Evolutionary conservation across 2,329 filamentous ascomycete species (phyloP).

Genomic region (Boeremia lycopersici): DNA sequence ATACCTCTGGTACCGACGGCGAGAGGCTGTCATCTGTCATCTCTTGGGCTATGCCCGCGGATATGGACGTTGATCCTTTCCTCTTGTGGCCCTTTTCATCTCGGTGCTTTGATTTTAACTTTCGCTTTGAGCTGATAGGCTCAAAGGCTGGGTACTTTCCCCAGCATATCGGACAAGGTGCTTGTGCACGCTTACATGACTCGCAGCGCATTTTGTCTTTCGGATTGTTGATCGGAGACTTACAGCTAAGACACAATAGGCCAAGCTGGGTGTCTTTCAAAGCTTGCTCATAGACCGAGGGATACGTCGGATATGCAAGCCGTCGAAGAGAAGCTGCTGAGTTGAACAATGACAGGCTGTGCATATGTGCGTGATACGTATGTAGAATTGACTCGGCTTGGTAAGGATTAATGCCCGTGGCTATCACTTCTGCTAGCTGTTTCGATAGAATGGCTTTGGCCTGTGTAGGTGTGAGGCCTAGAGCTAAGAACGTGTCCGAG

Average conservation of each 20-base stretch:
- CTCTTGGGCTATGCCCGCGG: constrained; percentile 13
- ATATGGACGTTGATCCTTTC: constrained; percentile 36
- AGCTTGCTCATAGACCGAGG: constrained; percentile 62
- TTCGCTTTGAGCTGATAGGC: constrained; percentile 38
- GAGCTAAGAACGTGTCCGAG: constrained; percentile 46
- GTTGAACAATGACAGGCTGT: constrained; percentile 54
- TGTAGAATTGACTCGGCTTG: constrained; percentile 63
- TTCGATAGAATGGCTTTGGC: constrained; percentile 50
- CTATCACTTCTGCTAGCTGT: constrained; percentile 49
- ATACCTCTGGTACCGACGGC: constrained; percentile 30
- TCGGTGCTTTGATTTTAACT: constrained; percentile 20
- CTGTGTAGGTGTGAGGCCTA: constrained; percentile 48
- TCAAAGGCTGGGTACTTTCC: constrained; percentile 51
- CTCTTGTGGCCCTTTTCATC: constrained; percentile 31
- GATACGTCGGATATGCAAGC: constrained; percentile 60
- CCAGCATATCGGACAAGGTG: constrained; percentile 53
- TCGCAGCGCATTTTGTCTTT: constrained; percentile 59
- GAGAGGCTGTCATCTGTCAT: constrained; percentile 26
- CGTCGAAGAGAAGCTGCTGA: constrained; percentile 63
- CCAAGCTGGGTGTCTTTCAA: constrained; percentile 61
- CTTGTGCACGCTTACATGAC: constrained; percentile 54
- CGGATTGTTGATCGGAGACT: constrained; percentile 60
- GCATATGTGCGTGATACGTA: constrained; percentile 63
- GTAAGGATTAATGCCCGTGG: constrained; percentile 54
- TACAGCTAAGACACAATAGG: constrained; percentile 62